Percentiles rank a stretch among this genome's conserved stretches.
phyloP scores from a whole-genome alignment of 2,329 filamentous ascomycete species.

The Pseudopyricularia cyperi region DNA sequence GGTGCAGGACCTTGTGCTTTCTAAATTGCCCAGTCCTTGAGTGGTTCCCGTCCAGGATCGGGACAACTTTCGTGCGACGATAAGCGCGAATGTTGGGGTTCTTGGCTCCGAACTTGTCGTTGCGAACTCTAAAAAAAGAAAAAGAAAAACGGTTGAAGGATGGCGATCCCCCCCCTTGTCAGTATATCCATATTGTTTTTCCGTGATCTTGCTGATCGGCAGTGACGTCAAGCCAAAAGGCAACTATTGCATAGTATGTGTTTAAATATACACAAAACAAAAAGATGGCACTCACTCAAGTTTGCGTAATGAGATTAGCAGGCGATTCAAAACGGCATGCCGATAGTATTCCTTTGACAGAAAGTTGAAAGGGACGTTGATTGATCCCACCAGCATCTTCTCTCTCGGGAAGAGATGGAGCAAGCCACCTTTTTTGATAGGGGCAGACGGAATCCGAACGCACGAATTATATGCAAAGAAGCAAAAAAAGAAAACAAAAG shows the following conservation, averaged over 20 bases:
- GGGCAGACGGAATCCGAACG: not conserved
- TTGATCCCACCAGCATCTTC: not conserved
- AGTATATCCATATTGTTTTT: not conserved
- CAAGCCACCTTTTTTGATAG: too few species aligned
- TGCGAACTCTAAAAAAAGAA: slow-evolving; percentile 11
- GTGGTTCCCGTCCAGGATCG: slow-evolving; percentile 9
- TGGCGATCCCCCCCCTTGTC: too few species aligned
- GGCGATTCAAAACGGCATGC: not conserved
- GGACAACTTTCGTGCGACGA: slow-evolving; percentile 10
- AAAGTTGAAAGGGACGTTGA: not conserved
- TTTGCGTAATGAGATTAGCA: not conserved
- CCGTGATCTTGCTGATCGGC: too few species aligned
- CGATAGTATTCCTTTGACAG: not conserved
- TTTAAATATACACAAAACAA: too few species aligned
- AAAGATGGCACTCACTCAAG: not conserved
- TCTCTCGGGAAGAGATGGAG: too few species aligned
- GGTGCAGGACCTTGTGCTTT: slow-evolving; percentile 18
- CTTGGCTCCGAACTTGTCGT: slow-evolving; percentile 6
- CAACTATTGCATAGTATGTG: too few species aligned
- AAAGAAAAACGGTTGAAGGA: too few species aligned
- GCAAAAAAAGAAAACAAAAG: not conserved
- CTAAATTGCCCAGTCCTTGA: slow-evolving; percentile 14
- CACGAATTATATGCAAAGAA: not conserved
- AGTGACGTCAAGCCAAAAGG: too few species aligned
- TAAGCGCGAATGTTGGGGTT: slow-evolving; percentile 3